Evolutionary conservation across 495 filamentous ascomycete genomes (phyloP).

Genomic region (Durotheca rogersii): DNA sequence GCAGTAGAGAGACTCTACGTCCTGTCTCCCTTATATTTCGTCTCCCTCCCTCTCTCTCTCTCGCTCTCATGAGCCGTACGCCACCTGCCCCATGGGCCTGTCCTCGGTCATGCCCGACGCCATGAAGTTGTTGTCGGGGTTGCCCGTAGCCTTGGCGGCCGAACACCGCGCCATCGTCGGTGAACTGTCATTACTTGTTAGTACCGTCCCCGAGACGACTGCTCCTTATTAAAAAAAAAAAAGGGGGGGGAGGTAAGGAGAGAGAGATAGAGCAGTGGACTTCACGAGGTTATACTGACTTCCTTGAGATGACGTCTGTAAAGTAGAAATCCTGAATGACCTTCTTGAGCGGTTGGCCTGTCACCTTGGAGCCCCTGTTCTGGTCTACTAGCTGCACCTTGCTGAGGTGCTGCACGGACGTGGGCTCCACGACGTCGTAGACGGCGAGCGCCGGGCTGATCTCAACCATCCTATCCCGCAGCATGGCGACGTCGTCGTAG

Average conservation of each 20-base stretch:
- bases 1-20: constrained; percentile 24
- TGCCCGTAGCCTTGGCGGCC: constrained; percentile 69
- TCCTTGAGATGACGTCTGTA: constrained; percentile 92
- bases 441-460: constrained; percentile 83
- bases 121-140: constrained; percentile 83
- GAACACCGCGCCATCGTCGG: constrained; percentile 97
- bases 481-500: constrained; percentile 84
- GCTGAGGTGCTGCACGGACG: constrained; percentile 66
- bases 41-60: constrained; percentile 7
- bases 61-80: constrained; percentile 45
- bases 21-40: constrained; percentile 8
- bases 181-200: constrained; percentile 60
- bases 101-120: constrained; percentile 66
- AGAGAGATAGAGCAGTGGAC: too few relatives aligned
- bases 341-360: constrained; percentile 68
- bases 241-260: not conserved
- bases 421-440: constrained; percentile 87
- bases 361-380: constrained; percentile 79
- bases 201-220: constrained; percentile 11
- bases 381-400: constrained; percentile 93
- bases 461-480: constrained; percentile 92
- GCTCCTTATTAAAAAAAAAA: too few relatives aligned
- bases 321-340: constrained; percentile 96
- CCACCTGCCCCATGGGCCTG: constrained; percentile 53
- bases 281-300: constrained; percentile 56